Conservation (phyloP, 306 rosid species). For the Trifolium subterraneum region DNA sequence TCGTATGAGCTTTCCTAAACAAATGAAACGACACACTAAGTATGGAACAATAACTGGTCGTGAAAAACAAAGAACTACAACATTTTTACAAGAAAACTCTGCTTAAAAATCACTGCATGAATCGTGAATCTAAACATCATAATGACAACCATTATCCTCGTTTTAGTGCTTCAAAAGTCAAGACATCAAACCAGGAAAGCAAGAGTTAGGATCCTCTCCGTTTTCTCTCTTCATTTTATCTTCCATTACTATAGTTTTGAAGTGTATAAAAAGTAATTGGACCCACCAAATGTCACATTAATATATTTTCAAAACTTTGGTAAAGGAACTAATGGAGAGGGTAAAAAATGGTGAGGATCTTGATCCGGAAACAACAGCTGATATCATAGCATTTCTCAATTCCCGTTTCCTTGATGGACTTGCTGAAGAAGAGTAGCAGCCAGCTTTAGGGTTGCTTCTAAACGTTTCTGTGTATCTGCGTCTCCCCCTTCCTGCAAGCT, state of each 20-base stretch:
- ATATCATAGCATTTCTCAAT: constrained; percentile 44
- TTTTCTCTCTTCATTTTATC: too few relatives aligned
- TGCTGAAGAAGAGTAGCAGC: constrained; percentile 97
- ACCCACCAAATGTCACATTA: too few relatives aligned
- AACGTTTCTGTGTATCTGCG: constrained; percentile 82
- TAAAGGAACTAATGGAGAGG: too few relatives aligned
- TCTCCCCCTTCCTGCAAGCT: constrained; percentile 62
- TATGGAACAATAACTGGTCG: background rate
- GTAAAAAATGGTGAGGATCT: too few relatives aligned
- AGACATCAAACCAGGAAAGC: constrained; percentile 8
- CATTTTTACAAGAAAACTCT: constrained; percentile 27
- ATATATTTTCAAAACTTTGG: too few relatives aligned
- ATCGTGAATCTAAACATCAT: constrained; percentile 11
- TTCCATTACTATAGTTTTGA: too few relatives aligned
- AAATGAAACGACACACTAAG: background rate
- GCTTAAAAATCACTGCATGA: constrained; percentile 31
- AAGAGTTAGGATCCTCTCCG: too few relatives aligned
- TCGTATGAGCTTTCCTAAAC: background rate
- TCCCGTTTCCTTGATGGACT: constrained; percentile 88
- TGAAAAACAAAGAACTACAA: constrained; percentile 20
- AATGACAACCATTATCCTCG: constrained; percentile 30
- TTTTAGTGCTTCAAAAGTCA: background rate
- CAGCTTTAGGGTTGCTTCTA: constrained; percentile 91
- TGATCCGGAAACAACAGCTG: background rate
- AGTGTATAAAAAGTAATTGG: too few relatives aligned